Conservation (phyloP, 371 early-diverging fungal genomes). For the Mucor racemosus region DNA sequence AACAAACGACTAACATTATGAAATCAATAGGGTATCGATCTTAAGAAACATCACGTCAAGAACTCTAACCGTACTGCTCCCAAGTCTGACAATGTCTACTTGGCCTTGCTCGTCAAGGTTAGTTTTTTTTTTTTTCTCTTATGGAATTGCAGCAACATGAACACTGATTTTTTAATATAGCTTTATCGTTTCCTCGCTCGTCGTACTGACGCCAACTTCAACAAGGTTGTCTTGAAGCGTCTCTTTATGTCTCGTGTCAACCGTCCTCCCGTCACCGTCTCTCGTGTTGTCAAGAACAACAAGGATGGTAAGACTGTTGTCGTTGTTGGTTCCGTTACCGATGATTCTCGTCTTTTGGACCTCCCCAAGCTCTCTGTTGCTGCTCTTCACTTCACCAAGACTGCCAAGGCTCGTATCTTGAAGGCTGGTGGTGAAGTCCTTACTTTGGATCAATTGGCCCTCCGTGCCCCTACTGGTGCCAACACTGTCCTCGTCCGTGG, state of each 20-base stretch:
- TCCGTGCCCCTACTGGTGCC: slow-evolving; percentile 96
- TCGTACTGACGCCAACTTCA: slow-evolving; percentile 97
- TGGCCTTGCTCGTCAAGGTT: slow-evolving; percentile 95
- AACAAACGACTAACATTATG: neutral
- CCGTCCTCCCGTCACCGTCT: slow-evolving; percentile 94
- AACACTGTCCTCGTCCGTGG: slow-evolving; percentile 95
- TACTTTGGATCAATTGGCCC: slow-evolving; percentile 98
- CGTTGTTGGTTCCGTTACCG: slow-evolving; percentile 95
- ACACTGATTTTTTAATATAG: slow-evolving; percentile 41
- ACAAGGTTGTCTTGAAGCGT: slow-evolving; percentile 98
- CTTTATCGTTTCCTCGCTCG: slow-evolving; percentile 98
- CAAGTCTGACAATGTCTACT: slow-evolving; percentile 92
- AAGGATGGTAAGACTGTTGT: slow-evolving; percentile 85
- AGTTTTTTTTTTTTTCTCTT: neutral
- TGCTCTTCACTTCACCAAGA: slow-evolving; percentile 92
- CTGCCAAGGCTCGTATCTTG: slow-evolving; percentile 95
- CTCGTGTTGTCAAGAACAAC: slow-evolving; percentile 81
- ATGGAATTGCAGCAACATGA: neutral
- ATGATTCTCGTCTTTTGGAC: slow-evolving; percentile 92
- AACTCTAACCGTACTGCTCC: slow-evolving; percentile 88
- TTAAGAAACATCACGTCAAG: slow-evolving; percentile 95
- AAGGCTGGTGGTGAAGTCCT: slow-evolving; percentile 98
- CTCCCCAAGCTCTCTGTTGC: slow-evolving; percentile 96
- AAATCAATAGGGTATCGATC: slow-evolving; percentile 88
- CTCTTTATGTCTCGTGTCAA: slow-evolving; percentile 97